Evolutionary conservation across 345 rosid genomes (phyloP).

Genomic region (Populus euphratica): DNA sequence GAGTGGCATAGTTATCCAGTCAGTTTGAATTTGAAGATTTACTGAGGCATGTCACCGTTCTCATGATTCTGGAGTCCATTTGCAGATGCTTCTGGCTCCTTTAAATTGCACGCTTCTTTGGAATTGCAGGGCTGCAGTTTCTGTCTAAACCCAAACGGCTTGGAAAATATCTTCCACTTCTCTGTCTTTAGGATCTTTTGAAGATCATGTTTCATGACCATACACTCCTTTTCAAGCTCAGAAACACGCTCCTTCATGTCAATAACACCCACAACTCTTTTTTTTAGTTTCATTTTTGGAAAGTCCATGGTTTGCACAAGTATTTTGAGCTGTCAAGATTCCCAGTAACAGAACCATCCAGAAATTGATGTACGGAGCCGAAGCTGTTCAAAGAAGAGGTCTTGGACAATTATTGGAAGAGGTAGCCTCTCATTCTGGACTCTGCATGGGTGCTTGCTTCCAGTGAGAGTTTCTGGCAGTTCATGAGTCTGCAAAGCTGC

Average conservation of each 20-base stretch:
- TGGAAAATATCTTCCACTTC: constrained; percentile 39
- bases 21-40: constrained; percentile 11
- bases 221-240: constrained; percentile 24
- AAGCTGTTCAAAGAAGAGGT: constrained; percentile 81
- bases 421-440: constrained; percentile 89
- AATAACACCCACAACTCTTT: not conserved
- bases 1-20: not conserved
- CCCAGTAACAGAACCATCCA: constrained; percentile 32
- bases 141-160: constrained; percentile 46
- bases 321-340: constrained; percentile 20
- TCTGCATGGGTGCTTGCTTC: constrained; percentile 76
- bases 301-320: constrained; percentile 2
- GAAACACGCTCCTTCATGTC: constrained; percentile 24
- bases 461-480: constrained; percentile 72
- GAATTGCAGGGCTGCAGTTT: constrained; percentile 52
- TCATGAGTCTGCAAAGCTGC: constrained; percentile 62
- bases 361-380: constrained; percentile 31
- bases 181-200: constrained; percentile 23
- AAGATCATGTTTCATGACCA: constrained; percentile 23
- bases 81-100: constrained; percentile 17
- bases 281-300: constrained; percentile 4
- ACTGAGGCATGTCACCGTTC: constrained; percentile 20
- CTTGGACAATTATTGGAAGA: constrained; percentile 75
- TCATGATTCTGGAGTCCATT: constrained; percentile 22
- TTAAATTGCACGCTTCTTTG: constrained; percentile 32